Evolutionary conservation across 371 early-diverging fungal genomes (phyloP).

Genomic region (Mucor lusitanicus): DNA sequence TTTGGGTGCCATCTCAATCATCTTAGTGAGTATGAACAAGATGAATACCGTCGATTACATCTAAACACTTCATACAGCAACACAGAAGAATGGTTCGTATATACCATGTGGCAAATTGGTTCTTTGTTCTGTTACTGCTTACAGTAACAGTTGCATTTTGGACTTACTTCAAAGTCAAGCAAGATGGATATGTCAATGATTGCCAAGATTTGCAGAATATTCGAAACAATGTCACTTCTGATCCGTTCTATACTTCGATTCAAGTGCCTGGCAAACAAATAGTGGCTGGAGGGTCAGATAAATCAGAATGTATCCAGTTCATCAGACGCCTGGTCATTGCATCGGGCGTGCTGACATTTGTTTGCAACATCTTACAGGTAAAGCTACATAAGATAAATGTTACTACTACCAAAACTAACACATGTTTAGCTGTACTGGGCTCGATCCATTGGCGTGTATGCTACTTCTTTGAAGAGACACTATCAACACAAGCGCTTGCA

Average conservation of each 20-base stretch:
- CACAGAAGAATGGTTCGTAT: slow-evolving; percentile 30
- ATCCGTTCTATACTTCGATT: slow-evolving; percentile 24
- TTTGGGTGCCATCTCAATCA: slow-evolving; percentile 20
- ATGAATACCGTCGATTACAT: not conserved
- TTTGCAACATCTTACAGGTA: slow-evolving; percentile 43
- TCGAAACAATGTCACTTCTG: slow-evolving; percentile 10
- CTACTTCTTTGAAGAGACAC: slow-evolving; percentile 18
- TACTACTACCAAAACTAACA: not conserved
- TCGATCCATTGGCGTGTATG: slow-evolving; percentile 26
- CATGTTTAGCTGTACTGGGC: slow-evolving; percentile 24
- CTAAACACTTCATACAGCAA: slow-evolving; percentile 20
- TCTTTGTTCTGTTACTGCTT: slow-evolving; percentile 36
- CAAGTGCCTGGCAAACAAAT: slow-evolving; percentile 26
- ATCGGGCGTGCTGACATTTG: slow-evolving; percentile 31
- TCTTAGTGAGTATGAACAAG: slow-evolving; percentile 18
- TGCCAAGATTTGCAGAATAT: slow-evolving; percentile 32
- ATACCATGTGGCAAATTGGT: slow-evolving; percentile 44
- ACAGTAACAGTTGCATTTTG: slow-evolving; percentile 33
- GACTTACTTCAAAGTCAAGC: slow-evolving; percentile 40
- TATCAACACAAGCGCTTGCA: slow-evolving; percentile 19
- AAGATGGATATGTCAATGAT: slow-evolving; percentile 33
- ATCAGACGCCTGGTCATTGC: slow-evolving; percentile 27
- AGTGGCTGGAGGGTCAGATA: slow-evolving; percentile 42
- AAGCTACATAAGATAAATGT: not conserved
- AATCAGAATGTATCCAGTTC: slow-evolving; percentile 29